Evolutionary conservation across 192 early-diverging fungal species (phyloP).

Genomic region (Coemansia asiatica): DNA sequence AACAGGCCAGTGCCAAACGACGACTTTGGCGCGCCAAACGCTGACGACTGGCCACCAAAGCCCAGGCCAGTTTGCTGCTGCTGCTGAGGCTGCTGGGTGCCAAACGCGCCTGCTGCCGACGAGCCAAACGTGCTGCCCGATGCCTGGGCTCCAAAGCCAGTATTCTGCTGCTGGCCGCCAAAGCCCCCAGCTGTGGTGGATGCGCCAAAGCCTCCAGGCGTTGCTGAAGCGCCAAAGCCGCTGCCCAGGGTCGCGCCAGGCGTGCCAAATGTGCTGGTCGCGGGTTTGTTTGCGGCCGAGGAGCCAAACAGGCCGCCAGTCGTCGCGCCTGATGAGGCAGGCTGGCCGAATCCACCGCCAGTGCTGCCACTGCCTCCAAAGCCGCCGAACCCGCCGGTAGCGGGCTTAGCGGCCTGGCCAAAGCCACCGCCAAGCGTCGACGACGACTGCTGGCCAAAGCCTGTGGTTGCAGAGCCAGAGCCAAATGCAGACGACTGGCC

Average conservation of each 20-base stretch:
- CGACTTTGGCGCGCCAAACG: background rate
- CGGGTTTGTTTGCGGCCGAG: constrained; percentile 21
- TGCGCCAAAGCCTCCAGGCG: constrained; percentile 18
- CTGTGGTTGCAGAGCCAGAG: constrained; percentile 23
- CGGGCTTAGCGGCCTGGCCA: constrained; percentile 20
- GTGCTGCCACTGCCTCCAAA: constrained; percentile 14
- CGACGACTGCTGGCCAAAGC: constrained; percentile 13
- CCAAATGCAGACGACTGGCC: constrained; percentile 13
- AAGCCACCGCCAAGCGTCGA: constrained; percentile 1
- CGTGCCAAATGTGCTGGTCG: constrained; percentile 22
- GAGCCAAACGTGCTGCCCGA: background rate
- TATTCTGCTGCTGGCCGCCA: constrained; percentile 13
- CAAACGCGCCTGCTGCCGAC: background rate
- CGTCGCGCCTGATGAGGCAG: background rate
- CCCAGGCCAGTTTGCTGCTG: background rate
- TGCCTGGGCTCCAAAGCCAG: background rate
- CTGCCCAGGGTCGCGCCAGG: constrained; percentile 4
- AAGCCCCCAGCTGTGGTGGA: constrained; percentile 15
- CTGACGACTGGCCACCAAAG: background rate
- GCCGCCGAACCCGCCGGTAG: constrained; percentile 9
- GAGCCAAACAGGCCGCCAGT: constrained; percentile 19
- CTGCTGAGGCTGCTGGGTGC: background rate
- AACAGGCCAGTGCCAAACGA: background rate
- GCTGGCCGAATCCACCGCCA: constrained; percentile 15
- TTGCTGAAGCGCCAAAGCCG: constrained; percentile 13